Evolutionary conservation across 306 rosid genomes (phyloP).

Genomic region (Rosa chinensis): DNA sequence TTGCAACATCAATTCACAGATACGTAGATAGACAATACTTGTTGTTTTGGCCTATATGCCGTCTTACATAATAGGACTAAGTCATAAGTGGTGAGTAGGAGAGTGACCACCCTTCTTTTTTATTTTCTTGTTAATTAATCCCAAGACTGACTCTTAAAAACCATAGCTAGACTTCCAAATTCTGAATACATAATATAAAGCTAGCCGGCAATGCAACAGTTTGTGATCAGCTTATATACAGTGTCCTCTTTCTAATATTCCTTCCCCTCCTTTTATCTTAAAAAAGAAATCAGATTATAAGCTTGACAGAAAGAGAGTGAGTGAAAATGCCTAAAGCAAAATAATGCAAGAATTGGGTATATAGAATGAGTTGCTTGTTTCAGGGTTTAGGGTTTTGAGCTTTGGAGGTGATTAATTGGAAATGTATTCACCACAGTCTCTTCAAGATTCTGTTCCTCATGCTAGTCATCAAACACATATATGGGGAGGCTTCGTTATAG

Average conservation of each 20-base stretch:
- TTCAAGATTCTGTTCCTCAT: neutral
- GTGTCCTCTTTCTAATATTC: conserved; percentile 1
- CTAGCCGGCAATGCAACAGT: conserved; percentile 22
- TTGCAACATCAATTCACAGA: conserved; percentile 1
- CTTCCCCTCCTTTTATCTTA: neutral
- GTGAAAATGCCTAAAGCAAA: neutral
- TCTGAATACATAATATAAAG: neutral
- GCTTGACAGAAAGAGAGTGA: neutral
- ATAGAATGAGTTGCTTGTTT: neutral
- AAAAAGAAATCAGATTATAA: neutral
- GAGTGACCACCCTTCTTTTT: neutral
- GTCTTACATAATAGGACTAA: conserved; percentile 25
- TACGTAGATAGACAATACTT: neutral
- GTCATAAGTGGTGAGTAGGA: conserved; percentile 7
- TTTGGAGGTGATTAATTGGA: neutral
- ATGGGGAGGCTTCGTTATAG: conserved; percentile 37
- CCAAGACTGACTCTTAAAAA: neutral
- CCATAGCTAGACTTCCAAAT: neutral
- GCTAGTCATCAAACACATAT: neutral
- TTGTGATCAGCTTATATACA: conserved; percentile 8
- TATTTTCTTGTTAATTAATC: neutral
- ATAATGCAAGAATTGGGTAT: neutral
- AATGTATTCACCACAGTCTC: conserved; percentile 7
- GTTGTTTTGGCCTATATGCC: conserved; percentile 27
- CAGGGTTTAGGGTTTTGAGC: neutral